Conservation (phyloP, 2,329 filamentous ascomycete genomes). For the Fusarium nelsonii region DNA sequence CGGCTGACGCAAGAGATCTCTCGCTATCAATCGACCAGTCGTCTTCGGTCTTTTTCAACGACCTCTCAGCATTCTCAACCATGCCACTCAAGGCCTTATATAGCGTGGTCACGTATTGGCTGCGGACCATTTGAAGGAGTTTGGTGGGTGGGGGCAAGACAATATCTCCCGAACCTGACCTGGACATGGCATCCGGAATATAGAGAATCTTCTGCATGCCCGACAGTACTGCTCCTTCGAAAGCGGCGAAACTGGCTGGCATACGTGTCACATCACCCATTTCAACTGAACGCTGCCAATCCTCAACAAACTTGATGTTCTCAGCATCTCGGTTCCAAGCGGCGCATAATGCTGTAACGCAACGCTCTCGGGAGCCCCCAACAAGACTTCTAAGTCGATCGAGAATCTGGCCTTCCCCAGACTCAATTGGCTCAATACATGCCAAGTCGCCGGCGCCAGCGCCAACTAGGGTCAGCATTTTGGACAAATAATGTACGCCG, state of each 20-base stretch:
- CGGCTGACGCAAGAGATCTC: conserved; percentile 53
- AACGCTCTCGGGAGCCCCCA: conserved; percentile 83
- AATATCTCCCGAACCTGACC: conserved; percentile 79
- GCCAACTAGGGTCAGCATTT: conserved; percentile 85
- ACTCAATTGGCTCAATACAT: conserved; percentile 74
- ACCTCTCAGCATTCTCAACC: conserved; percentile 93
- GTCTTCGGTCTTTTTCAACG: conserved; percentile 72
- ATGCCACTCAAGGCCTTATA: conserved; percentile 96
- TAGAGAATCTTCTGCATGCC: conserved; percentile 98
- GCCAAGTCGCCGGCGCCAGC: conserved; percentile 89
- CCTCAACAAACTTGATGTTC: conserved; percentile 90
- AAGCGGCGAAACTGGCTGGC: conserved; percentile 86
- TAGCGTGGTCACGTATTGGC: conserved; percentile 91
- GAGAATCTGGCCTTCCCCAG: conserved; percentile 66
- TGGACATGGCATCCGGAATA: conserved; percentile 84
- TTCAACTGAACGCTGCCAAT: conserved; percentile 89
- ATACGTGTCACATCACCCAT: conserved; percentile 90
- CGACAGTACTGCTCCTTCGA: conserved; percentile 82
- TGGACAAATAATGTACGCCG: conserved; percentile 89
- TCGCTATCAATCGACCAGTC: conserved; percentile 68
- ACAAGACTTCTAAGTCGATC: conserved; percentile 84
- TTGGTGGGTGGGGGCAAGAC: conserved; percentile 88
- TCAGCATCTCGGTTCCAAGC: conserved; percentile 96
- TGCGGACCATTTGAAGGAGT: conserved; percentile 88
- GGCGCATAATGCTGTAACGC: conserved; percentile 84